A percentile compares a stretch with the other conserved stretches of the same genome.
Evolutionary conservation across 2,329 filamentous ascomycete species (phyloP).

Genomic region (Neurospora sp.): DNA sequence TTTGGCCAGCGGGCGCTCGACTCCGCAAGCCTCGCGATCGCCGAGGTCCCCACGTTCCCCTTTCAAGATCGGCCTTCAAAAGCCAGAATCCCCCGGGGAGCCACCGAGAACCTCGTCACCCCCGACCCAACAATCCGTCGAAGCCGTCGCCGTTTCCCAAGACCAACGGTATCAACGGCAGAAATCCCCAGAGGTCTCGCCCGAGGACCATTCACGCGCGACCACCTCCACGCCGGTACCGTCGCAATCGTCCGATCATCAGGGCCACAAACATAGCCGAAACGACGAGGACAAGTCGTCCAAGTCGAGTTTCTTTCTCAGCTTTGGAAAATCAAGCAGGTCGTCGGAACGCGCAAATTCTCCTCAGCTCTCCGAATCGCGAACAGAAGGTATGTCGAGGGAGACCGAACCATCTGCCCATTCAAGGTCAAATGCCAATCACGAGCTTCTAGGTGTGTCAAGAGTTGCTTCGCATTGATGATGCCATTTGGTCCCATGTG

Average conservation of each 20-base stretch:
- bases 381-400: constrained; percentile 29
- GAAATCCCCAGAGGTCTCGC: constrained; percentile 10
- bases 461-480: not conserved
- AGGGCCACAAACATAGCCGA: constrained; percentile 25
- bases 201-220: constrained; percentile 13
- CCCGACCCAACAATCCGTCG: constrained; percentile 16
- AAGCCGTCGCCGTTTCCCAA: constrained; percentile 14
- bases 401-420: constrained; percentile 21
- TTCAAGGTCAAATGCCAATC: not conserved
- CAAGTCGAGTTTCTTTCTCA: constrained; percentile 40
- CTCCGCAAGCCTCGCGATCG: constrained; percentile 31
- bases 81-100: constrained; percentile 13
- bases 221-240: not conserved
- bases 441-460: not conserved
- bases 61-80: constrained; percentile 34
- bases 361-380: constrained; percentile 27
- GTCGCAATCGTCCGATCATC: constrained; percentile 19
- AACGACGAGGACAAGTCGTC: constrained; percentile 33
- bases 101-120: constrained; percentile 20
- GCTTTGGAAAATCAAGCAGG: constrained; percentile 39
- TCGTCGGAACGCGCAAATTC: constrained; percentile 26
- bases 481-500: not conserved
- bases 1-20: constrained; percentile 10
- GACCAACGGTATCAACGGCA: constrained; percentile 17
- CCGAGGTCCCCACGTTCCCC: constrained; percentile 35